Evolutionary conservation across 345 rosid species (phyloP).

Genomic region (Toxicodendron radicans): DNA sequence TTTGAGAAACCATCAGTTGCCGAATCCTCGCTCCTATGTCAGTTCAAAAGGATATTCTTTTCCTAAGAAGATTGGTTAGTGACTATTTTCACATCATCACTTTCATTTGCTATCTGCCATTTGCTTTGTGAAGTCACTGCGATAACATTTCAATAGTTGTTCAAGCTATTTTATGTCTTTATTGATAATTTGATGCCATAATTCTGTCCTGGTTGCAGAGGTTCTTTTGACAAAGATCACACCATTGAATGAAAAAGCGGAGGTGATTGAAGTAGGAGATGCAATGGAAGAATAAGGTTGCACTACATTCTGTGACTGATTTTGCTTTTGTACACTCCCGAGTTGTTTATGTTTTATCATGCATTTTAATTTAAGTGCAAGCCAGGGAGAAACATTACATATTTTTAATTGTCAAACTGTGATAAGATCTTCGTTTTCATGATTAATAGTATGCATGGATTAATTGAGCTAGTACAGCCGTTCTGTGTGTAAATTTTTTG

Average conservation of each 20-base stretch:
- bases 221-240: slow-evolving; percentile 17
- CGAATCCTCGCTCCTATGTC: slow-evolving; percentile 67
- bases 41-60: slow-evolving; percentile 56
- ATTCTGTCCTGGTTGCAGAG: slow-evolving; percentile 19
- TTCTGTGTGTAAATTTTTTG: not conserved
- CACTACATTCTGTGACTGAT: too few relatives aligned
- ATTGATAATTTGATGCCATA: not conserved
- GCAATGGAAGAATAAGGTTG: slow-evolving; percentile 22
- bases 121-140: not conserved
- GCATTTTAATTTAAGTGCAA: not conserved
- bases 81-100: not conserved
- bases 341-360: not conserved
- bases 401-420: not conserved
- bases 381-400: not conserved
- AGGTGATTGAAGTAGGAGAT: slow-evolving; percentile 18
- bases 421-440: not conserved
- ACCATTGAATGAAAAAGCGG: not conserved
- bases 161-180: not conserved
- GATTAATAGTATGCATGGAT: not conserved
- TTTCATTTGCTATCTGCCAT: not conserved
- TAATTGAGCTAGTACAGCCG: not conserved
- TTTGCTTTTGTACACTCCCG: not conserved
- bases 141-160: not conserved
- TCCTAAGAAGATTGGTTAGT: slow-evolving; percentile 67
- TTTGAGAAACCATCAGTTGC: slow-evolving; percentile 66